Percentiles rank a stretch among this genome's conserved stretches.
phyloP scores from a whole-genome alignment of 441 rosid genomes.

The Populus tomentosa region DNA sequence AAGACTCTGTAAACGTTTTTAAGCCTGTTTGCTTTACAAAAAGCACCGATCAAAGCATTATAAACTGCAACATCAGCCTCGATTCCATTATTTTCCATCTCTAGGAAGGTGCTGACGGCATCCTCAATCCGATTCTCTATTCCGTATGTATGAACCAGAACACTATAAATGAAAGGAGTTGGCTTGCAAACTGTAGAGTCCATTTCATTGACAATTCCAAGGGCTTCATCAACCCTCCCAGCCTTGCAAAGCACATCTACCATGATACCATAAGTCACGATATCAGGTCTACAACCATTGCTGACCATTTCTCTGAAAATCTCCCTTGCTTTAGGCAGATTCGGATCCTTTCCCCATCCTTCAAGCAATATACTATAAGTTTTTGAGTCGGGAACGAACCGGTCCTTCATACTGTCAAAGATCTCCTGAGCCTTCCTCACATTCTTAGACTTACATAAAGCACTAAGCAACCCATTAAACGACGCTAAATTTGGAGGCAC shows the following conservation, averaged over 20 bases:
- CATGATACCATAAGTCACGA: constrained; percentile 83
- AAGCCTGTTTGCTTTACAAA: constrained; percentile 61
- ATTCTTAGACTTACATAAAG: constrained; percentile 82
- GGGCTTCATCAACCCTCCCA: constrained; percentile 87
- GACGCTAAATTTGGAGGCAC: constrained; percentile 62
- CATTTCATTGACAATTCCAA: constrained; percentile 64
- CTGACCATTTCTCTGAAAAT: constrained; percentile 64
- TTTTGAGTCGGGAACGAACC: constrained; percentile 56
- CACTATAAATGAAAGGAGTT: constrained; percentile 70
- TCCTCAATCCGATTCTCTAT: constrained; percentile 66
- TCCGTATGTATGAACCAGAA: constrained; percentile 77
- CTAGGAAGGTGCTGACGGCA: constrained; percentile 70
- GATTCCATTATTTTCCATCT: constrained; percentile 73
- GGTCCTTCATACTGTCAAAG: constrained; percentile 55
- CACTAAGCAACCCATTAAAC: constrained; percentile 73
- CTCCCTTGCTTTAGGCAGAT: constrained; percentile 80
- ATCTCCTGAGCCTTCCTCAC: constrained; percentile 90
- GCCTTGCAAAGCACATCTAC: constrained; percentile 81
- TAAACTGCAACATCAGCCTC: constrained; percentile 60
- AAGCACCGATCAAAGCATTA: constrained; percentile 74
- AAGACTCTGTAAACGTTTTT: constrained; percentile 69
- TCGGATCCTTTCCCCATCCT: constrained; percentile 93
- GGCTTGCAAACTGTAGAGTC: constrained; percentile 46
- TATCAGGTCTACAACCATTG: constrained; percentile 66
- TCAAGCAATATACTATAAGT: constrained; percentile 80